Conservation (phyloP, 2,329 filamentous ascomycete genomes). For the Trichoderma arundinaceum region DNA sequence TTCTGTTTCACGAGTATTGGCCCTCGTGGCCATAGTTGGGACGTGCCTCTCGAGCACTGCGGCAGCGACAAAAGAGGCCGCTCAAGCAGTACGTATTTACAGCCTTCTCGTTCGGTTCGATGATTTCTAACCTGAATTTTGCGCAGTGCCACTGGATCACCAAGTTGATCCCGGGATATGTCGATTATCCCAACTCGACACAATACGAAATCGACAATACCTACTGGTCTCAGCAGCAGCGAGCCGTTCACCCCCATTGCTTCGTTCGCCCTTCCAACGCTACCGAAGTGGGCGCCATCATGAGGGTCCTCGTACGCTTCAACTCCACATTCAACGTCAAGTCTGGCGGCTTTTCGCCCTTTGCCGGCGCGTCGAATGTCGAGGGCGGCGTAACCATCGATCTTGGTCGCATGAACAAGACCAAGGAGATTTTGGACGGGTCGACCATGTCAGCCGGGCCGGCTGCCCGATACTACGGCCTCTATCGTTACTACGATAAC, state of each 20-base stretch:
- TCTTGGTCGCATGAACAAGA: conserved; percentile 47
- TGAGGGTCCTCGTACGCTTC: conserved; percentile 31
- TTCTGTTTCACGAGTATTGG: not conserved
- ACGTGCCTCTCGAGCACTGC: not conserved
- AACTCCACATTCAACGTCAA: conserved; percentile 53
- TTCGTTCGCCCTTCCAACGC: conserved; percentile 35
- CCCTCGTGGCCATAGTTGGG: not conserved
- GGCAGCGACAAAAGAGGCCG: conserved; percentile 1
- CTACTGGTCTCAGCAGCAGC: conserved; percentile 45
- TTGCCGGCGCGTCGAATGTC: conserved; percentile 51
- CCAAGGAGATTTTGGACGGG: conserved; percentile 44
- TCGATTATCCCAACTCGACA: conserved; percentile 11
- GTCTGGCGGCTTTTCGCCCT: conserved; percentile 58
- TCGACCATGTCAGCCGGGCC: conserved; percentile 49
- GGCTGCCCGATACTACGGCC: conserved; percentile 52
- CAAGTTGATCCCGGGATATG: conserved; percentile 1
- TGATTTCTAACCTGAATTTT: not conserved
- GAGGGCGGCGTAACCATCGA: conserved; percentile 51
- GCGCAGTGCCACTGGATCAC: conserved; percentile 5
- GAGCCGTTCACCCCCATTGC: conserved; percentile 35
- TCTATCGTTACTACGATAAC: conserved; percentile 49
- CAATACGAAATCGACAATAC: conserved; percentile 31
- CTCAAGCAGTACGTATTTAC: not conserved
- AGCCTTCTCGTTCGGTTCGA: not conserved
- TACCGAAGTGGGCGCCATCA: conserved; percentile 31